A percentile compares a stretch with the other conserved stretches of the same genome.
Evolutionary conservation across 2,329 filamentous ascomycete species (phyloP).

Genomic region (Bisporella sp.): DNA sequence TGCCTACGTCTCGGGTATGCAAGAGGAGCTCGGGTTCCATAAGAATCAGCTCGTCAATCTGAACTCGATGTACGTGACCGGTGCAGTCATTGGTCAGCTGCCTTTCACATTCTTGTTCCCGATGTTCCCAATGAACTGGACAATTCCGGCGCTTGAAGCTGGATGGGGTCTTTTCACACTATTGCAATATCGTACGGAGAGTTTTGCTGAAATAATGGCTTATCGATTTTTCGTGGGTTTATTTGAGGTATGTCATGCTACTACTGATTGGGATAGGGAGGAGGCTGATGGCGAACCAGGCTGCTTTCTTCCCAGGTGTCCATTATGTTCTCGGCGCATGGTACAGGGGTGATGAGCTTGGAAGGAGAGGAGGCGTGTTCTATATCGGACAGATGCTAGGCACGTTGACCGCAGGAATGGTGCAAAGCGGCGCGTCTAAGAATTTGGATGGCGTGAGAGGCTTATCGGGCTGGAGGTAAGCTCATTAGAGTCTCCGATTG

Average conservation of each 20-base stretch:
- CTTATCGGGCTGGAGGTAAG: slow-evolving; percentile 28
- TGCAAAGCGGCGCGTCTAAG: slow-evolving; percentile 15
- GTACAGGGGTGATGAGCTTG: slow-evolving; percentile 28
- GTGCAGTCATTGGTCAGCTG: slow-evolving; percentile 19
- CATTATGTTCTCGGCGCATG: slow-evolving; percentile 30
- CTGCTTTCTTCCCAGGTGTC: slow-evolving; percentile 29
- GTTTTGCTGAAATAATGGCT: slow-evolving; percentile 42
- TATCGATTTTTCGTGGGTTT: slow-evolving; percentile 48
- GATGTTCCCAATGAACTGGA: slow-evolving; percentile 21
- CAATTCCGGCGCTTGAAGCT: slow-evolving; percentile 20
- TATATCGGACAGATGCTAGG: slow-evolving; percentile 21
- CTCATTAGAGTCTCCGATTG: background rate
- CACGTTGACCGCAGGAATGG: slow-evolving; percentile 18
- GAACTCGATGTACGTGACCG: slow-evolving; percentile 19
- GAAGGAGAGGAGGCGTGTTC: slow-evolving; percentile 17
- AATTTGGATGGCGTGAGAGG: slow-evolving; percentile 17
- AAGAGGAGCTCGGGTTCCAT: slow-evolving; percentile 38
- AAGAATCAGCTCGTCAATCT: slow-evolving; percentile 40
- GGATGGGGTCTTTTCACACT: slow-evolving; percentile 23
- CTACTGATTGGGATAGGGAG: background rate
- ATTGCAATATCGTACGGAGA: slow-evolving; percentile 28
- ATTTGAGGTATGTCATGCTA: slow-evolving; percentile 36
- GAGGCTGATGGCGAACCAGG: slow-evolving; percentile 8
- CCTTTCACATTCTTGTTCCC: slow-evolving; percentile 23
- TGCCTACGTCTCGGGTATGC: slow-evolving; percentile 25